Evolutionary conservation across 2,329 filamentous ascomycete species (phyloP), one percentile per base, ranked within the genome.

Genomic region (Colletotrichum plurivorum): DNA sequence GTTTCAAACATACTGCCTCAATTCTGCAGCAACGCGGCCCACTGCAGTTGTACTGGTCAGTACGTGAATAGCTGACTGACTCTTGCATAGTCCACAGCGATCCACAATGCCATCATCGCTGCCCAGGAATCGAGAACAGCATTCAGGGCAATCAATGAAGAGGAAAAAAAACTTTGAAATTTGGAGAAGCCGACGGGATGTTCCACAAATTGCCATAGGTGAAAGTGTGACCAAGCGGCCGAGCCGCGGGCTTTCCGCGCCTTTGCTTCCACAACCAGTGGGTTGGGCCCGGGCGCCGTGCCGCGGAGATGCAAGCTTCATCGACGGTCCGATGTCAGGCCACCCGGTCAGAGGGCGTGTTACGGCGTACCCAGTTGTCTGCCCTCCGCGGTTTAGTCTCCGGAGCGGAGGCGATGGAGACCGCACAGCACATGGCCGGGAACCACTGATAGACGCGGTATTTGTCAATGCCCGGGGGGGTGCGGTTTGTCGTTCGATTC

Each of bases 301-400:
- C 61, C 66, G 66, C 66, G 66, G 66, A 69, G 66, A 69, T 69
- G 66, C 62, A 66, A 52, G 41, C 43, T 41, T 27, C 49, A 7
- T 55, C 66, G 36, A 53, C 56, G 49, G 56, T 53, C 55, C 55
- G 62, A 68, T 63, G 63, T 70, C 63, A 67, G 57, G 63, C 63
- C 67, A 70, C 57, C 31, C 31, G 56, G 53, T 45, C 51, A 48
- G 52, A 57, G 48, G 46, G 36, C 31, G 9, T 49, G 41, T 58
- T 63, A 63, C 66, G 66, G 61, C 41, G 54, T 41, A 20, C 56
- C 66, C 66, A 54, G 25, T 57, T 43, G 45, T 57, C 51, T 45
- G 45, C 59, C 48, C 18, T 54, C 59, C 59, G 51, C 25, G 60
- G 46, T 68, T 49, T 69, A 52, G 66, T 65, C 48, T 62, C 61